Percentiles rank a stretch among this genome's conserved stretches.
Evolutionary conservation across 257 asterid species (phyloP).

Genomic region (Eucommia ulmoides): DNA sequence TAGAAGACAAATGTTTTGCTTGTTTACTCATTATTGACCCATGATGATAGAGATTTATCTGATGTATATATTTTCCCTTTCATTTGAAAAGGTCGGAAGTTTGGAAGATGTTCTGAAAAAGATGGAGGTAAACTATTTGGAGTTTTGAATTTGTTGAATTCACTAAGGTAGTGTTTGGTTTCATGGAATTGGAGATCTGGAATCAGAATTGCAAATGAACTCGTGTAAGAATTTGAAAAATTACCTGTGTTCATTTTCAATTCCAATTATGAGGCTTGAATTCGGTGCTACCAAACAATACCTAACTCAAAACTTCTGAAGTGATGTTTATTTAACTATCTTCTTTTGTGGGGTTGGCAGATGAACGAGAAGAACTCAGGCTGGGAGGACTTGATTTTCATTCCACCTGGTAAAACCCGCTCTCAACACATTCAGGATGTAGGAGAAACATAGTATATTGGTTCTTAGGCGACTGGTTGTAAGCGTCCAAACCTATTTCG

Average conservation of each 20-base stretch:
- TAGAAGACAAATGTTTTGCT: neutral
- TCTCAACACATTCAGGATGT: conserved; percentile 82
- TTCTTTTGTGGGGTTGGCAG: conserved; percentile 23
- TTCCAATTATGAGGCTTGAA: too few relatives aligned
- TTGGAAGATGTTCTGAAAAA: conserved; percentile 87
- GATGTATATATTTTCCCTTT: too few relatives aligned
- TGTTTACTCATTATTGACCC: too few relatives aligned
- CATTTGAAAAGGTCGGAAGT: conserved; percentile 80
- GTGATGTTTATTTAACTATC: conserved; percentile 3
- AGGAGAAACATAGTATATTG: conserved; percentile 24
- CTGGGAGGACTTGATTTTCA: conserved; percentile 89
- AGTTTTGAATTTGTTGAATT: neutral
- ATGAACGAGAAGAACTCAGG: conserved; percentile 56
- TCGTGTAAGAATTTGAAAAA: too few relatives aligned
- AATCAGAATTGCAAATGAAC: too few relatives aligned
- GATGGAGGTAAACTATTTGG: conserved; percentile 61
- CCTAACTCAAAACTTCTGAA: neutral
- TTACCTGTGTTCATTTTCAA: too few relatives aligned
- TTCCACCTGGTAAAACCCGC: conserved; percentile 91
- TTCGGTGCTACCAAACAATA: too few relatives aligned
- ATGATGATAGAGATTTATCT: too few relatives aligned
- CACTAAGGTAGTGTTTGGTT: too few relatives aligned
- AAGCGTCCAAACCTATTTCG: neutral
- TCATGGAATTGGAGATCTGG: too few relatives aligned
- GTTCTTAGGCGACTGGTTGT: neutral